These are phyloP conservation scores for Camellia granthamiana DNA, from an alignment of 148 eudicot genomes.

Conservation along the genomic window DNA sequence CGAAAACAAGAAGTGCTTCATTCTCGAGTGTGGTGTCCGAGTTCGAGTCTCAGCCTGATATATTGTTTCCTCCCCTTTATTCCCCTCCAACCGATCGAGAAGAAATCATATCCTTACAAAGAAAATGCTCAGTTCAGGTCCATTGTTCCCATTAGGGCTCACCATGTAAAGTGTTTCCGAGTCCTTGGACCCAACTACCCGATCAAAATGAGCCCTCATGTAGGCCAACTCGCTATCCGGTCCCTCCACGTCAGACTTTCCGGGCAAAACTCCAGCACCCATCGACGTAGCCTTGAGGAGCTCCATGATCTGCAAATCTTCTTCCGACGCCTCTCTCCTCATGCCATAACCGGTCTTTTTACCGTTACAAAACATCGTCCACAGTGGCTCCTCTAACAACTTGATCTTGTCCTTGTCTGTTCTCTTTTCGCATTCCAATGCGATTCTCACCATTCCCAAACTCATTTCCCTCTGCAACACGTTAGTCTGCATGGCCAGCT, in stretches of 20 bases:
- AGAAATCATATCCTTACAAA: constrained; percentile 58
- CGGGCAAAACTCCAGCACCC: constrained; percentile 82
- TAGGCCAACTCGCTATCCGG: constrained; percentile 66
- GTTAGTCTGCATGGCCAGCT: constrained; percentile 62
- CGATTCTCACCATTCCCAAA: constrained; percentile 61
- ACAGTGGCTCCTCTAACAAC: constrained; percentile 60
- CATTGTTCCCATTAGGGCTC: constrained; percentile 66
- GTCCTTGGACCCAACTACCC: constrained; percentile 66
- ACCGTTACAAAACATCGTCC: constrained; percentile 73
- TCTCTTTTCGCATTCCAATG: constrained; percentile 72
- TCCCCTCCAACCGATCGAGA: no score
- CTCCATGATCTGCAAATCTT: constrained; percentile 71
- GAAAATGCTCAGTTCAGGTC: constrained; percentile 72
- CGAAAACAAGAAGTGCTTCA: background rate
- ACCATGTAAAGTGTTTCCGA: constrained; percentile 80
- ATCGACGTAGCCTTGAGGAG: constrained; percentile 56
- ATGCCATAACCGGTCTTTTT: constrained; percentile 64
- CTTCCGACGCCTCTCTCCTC: constrained; percentile 58
- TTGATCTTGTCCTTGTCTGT: constrained; percentile 27
- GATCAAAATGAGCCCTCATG: constrained; percentile 69
- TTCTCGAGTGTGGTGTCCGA: no score
- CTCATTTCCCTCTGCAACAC: constrained; percentile 59
- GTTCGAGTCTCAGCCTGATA: no score
- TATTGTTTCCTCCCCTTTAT: no score
- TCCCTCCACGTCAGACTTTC: constrained; percentile 45